phyloP scores from a whole-genome alignment of 73 alveolate genomes.

The Breviolum minutum region DNA sequence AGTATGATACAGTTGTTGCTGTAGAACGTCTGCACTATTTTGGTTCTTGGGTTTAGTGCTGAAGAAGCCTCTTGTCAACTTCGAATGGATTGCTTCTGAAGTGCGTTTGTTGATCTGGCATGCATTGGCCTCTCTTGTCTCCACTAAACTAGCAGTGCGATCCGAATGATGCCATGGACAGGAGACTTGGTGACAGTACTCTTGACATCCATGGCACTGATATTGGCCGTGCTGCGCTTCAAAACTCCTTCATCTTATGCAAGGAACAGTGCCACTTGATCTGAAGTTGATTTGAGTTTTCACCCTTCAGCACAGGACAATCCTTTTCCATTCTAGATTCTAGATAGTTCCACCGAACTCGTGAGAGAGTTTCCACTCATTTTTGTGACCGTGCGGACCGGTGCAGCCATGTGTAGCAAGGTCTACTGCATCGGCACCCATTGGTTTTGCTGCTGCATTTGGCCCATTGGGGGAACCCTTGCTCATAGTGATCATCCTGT shows the following conservation, averaged over 20 bases:
- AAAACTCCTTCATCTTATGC: conserved; percentile 7
- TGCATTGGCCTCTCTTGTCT: too few relatives aligned
- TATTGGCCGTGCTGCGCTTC: conserved; percentile 20
- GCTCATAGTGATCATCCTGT: not conserved
- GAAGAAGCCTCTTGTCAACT: not conserved
- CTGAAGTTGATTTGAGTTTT: not conserved
- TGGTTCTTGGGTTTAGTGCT: not conserved
- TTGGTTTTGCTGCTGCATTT: not conserved
- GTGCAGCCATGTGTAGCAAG: not conserved
- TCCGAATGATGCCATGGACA: not conserved
- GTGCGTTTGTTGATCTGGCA: too few relatives aligned
- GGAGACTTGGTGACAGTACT: not conserved
- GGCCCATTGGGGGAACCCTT: conserved; percentile 20
- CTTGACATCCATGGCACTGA: not conserved
- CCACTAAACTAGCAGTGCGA: too few relatives aligned
- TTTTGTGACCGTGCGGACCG: not conserved
- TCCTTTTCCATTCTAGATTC: not conserved
- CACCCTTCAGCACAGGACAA: not conserved
- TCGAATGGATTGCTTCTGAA: not conserved
- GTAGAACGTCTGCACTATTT: too few relatives aligned
- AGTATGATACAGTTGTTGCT: too few relatives aligned
- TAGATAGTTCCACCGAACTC: too few relatives aligned
- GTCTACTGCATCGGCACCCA: conserved; percentile 24
- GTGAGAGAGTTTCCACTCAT: not conserved
- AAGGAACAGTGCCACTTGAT: not conserved